phyloP scores from a whole-genome alignment of 441 rosid genomes.

The Rhodomyrtus psidioides region DNA sequence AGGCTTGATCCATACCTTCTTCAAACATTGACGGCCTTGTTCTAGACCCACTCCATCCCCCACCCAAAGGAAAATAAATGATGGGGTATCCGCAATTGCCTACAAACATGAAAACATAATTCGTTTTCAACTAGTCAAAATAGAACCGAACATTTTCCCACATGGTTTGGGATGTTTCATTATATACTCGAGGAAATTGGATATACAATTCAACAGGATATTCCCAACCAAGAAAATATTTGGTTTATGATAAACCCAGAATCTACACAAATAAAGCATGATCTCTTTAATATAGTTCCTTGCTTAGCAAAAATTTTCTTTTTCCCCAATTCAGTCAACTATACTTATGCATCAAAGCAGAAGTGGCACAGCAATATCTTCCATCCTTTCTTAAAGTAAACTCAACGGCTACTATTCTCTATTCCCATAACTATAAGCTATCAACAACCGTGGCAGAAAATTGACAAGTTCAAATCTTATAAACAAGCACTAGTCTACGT shows the following conservation, averaged over 20 bases:
- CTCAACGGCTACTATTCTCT: neutral
- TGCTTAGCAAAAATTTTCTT: neutral
- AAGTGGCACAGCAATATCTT: neutral
- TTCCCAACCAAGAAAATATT: neutral
- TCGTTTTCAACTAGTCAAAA: neutral
- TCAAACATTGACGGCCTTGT: slow-evolving; percentile 97
- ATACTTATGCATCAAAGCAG: neutral
- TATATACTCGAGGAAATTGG: neutral
- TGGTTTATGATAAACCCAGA: neutral
- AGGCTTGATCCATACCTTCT: slow-evolving; percentile 53
- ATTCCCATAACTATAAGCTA: neutral
- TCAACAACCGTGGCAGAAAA: neutral
- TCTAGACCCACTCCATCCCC: slow-evolving; percentile 98
- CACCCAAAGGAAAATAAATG: slow-evolving; percentile 98
- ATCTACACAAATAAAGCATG: neutral
- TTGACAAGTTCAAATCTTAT: neutral
- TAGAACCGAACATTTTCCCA: neutral
- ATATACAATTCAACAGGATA: neutral
- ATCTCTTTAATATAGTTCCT: neutral
- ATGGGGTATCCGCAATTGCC: slow-evolving; percentile 99
- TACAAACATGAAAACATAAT: slow-evolving; percentile 16
- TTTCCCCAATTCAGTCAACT: neutral
- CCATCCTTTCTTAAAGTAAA: neutral
- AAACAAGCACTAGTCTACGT: neutral
- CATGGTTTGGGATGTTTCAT: neutral